Base-by-base conservation (phyloP, 257 asterid genomes). In the Solanum phureja region DNA sequence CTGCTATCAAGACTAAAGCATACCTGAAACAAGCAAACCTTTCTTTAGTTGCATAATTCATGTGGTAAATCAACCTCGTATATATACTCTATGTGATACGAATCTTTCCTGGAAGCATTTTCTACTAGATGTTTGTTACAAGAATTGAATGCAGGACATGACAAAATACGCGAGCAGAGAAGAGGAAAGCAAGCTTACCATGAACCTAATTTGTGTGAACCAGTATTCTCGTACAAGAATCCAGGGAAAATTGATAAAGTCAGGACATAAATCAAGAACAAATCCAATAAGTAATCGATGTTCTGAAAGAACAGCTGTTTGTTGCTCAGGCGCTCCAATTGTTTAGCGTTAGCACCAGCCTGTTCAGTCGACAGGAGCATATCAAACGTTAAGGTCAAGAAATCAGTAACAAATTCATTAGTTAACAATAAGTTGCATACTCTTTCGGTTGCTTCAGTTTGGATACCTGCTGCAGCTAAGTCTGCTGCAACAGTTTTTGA, bases 401-500 rank as follows among this genome's bases (percentile, higher is more conserved):
- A 77, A 27, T 27, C 10, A 16, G 8, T 13, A n/a, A 77, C n/a
- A 14, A 40, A 24, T 18, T 79, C 8, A 4, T 79, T 29, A 42
- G 62, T 10, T 75, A 83, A 71, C 35, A 29, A 77, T 72, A 24
- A 82, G n/a, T 81, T 62, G 7, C 56, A 1, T 83, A 88, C 92
- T 23, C 11, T 85, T 64, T 44, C 88, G 16, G 60, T 86, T 81
- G 88, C 87, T 31, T 87, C 37, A 52, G 90, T 38, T 23, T 91
- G 90, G 82, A 95, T 91, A 13, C 98, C 96, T 13, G 90, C 98
- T 34, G 93, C 99, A 85, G 98, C 98, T n/a, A 96, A 94, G 81
- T 95, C 99, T 11, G 98, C 94, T 35, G 94, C 16, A 58, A 96
- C 98, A 7, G 98, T 96, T 90, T 90, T 95, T 11, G 98, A 95